These are phyloP conservation scores for Cyberlindnera mississippiensis DNA, from an alignment of 805 yeast genomes.

Conservation along the genomic window DNA sequence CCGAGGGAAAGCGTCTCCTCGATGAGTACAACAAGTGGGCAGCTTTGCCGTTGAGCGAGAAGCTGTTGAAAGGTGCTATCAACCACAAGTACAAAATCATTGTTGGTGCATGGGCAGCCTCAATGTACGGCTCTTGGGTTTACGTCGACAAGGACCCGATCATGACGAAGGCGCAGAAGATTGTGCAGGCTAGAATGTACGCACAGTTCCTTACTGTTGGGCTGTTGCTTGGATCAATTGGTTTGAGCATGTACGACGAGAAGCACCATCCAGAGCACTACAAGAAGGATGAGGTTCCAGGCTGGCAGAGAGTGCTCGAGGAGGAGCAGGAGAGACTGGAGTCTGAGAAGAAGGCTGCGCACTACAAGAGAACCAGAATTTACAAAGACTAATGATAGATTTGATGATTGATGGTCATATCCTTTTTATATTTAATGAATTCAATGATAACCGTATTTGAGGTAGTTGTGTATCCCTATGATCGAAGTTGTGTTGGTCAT, in stretches of 20 bases:
- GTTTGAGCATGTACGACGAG: constrained; percentile 60
- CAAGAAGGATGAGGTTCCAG: constrained; percentile 33
- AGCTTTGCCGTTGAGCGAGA: constrained; percentile 44
- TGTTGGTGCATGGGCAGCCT: constrained; percentile 74
- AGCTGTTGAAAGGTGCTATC: constrained; percentile 43
- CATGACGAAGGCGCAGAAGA: constrained; percentile 73
- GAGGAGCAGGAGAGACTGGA: constrained; percentile 37
- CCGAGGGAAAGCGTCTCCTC: constrained; percentile 34
- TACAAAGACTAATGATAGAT: constrained; percentile 26
- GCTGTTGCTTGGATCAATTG: constrained; percentile 64
- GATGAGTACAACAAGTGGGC: constrained; percentile 53
- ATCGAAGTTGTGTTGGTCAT: too few relatives aligned
- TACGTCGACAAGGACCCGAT: constrained; percentile 67
- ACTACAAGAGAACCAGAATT: constrained; percentile 35
- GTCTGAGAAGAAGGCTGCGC: constrained; percentile 16
- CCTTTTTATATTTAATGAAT: neutral
- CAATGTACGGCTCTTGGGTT: constrained; percentile 77
- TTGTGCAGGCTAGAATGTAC: constrained; percentile 87
- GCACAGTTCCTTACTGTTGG: constrained; percentile 81
- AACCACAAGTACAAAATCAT: constrained; percentile 64
- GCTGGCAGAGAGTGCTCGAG: constrained; percentile 45
- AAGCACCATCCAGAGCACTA: constrained; percentile 43
- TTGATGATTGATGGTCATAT: neutral
- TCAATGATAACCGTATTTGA: neutral
- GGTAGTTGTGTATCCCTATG: too few relatives aligned